Conservation (phyloP, 2,329 filamentous ascomycete genomes). For the Pleoardoris graminearum region DNA sequence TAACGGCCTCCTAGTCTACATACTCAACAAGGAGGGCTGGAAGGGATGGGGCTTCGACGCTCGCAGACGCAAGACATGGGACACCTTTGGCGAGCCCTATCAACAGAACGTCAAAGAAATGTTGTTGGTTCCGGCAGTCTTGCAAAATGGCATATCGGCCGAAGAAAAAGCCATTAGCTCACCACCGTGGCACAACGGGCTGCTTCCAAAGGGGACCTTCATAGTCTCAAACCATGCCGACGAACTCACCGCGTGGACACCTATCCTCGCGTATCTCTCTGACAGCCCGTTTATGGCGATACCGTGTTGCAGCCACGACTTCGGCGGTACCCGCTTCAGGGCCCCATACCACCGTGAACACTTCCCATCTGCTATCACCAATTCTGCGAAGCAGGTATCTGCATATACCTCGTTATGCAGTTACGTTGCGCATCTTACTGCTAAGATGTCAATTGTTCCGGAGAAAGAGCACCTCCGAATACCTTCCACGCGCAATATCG, state of each 20-base stretch:
- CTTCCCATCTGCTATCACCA: constrained; percentile 17
- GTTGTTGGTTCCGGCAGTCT: constrained; percentile 62
- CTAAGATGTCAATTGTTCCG: constrained; percentile 71
- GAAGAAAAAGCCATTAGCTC: not conserved
- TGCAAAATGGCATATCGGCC: constrained; percentile 20
- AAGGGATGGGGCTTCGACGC: constrained; percentile 90
- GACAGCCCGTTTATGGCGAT: constrained; percentile 86
- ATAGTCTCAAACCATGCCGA: constrained; percentile 97
- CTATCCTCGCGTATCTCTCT: constrained; percentile 77
- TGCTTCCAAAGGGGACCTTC: constrained; percentile 76
- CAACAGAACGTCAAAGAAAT: constrained; percentile 59
- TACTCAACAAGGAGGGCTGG: constrained; percentile 81
- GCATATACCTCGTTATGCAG: constrained; percentile 82
- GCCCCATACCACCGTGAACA: constrained; percentile 49
- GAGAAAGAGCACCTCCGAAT: constrained; percentile 89
- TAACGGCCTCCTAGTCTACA: constrained; percentile 85
- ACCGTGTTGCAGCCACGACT: constrained; percentile 89
- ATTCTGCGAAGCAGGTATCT: constrained; percentile 56
- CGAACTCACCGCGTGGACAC: constrained; percentile 94
- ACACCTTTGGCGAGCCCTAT: constrained; percentile 62
- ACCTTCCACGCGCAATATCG: constrained; percentile 86
- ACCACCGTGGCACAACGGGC: constrained; percentile 57
- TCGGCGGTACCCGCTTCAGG: constrained; percentile 74
- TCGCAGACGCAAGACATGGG: constrained; percentile 82
- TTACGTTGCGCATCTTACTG: constrained; percentile 72